Conservation (phyloP, 2,329 filamentous ascomycete genomes). For the Onygenales sp. region DNA sequence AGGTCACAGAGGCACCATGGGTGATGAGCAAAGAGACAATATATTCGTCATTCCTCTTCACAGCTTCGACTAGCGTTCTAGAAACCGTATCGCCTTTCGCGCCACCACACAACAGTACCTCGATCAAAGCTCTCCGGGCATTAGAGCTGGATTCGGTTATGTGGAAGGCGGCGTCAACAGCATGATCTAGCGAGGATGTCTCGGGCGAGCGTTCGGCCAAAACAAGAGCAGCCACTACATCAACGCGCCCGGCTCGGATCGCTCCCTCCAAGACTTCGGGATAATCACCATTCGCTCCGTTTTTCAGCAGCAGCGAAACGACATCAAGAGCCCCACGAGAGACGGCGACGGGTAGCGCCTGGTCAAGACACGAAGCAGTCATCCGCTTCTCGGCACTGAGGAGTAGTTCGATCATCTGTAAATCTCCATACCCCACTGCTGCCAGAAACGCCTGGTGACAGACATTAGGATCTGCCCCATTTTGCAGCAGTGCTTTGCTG, state of each 20-base stretch:
- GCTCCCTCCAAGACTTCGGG: conserved; percentile 7
- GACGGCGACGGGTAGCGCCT: conserved; percentile 7
- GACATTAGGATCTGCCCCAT: conserved; percentile 11
- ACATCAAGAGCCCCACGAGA: conserved; percentile 7
- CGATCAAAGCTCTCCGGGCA: conserved; percentile 44
- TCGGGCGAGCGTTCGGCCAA: conserved; percentile 46
- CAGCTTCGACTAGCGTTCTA: conserved; percentile 41
- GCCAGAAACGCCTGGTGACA: conserved; percentile 9
- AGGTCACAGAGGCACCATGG: conserved; percentile 48
- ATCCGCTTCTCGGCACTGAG: conserved; percentile 8
- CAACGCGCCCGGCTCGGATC: conserved; percentile 33
- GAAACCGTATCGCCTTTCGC: conserved; percentile 45
- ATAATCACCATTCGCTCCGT: conserved; percentile 11
- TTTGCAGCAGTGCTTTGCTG: conserved; percentile 8
- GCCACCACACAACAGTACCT: conserved; percentile 50
- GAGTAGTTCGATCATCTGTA: conserved; percentile 7
- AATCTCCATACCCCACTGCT: conserved; percentile 7
- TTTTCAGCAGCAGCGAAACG: conserved; percentile 8
- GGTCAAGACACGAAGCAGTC: conserved; percentile 7
- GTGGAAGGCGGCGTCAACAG: conserved; percentile 41
- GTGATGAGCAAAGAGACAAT: conserved; percentile 46
- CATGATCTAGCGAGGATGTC: conserved; percentile 39
- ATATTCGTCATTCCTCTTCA: conserved; percentile 42
- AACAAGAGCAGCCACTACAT: conserved; percentile 47
- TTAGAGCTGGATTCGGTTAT: conserved; percentile 39